Percentiles rank a stretch among this genome's conserved stretches.
Evolutionary conservation across 73 alveolate species (phyloP).

Genomic region (Blepharisma japonicum): DNA sequence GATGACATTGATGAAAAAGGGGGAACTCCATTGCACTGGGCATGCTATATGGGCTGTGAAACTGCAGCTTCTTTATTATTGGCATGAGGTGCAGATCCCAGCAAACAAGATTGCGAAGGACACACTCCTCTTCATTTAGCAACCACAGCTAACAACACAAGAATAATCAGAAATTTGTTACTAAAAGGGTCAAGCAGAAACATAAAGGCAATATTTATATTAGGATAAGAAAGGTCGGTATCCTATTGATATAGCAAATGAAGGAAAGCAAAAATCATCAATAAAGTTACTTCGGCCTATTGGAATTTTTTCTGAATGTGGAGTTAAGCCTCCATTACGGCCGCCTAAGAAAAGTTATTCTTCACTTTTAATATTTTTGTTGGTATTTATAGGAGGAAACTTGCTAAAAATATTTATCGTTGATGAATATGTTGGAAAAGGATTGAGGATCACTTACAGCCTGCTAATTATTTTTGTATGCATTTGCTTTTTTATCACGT

Average conservation of each 20-base stretch:
- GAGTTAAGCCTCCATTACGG: background rate
- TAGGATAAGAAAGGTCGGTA: conserved; percentile 52
- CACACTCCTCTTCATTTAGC: conserved; percentile 61
- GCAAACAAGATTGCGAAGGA: conserved; percentile 47
- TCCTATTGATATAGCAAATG: conserved; percentile 54
- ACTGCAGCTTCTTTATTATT: conserved; percentile 55
- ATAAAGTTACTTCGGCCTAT: background rate
- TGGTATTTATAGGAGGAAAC: conserved; percentile 7
- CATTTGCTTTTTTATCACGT: conserved; percentile 33
- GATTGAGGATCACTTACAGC: conserved; percentile 32
- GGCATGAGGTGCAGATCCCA: conserved; percentile 34
- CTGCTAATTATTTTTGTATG: conserved; percentile 26
- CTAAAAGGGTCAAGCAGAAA: conserved; percentile 71
- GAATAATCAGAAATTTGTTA: conserved; percentile 60
- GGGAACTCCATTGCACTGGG: conserved; percentile 95
- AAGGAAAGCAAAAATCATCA: conserved; percentile 6
- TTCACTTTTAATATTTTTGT: background rate
- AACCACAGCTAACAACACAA: conserved; percentile 55
- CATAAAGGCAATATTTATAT: background rate
- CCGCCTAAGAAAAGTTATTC: conserved; percentile 8
- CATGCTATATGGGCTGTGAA: conserved; percentile 67
- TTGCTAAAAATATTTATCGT: background rate
- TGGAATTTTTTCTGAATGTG: background rate
- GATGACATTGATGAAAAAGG: conserved; percentile 72
- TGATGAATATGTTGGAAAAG: conserved; percentile 36